phyloP scores from a whole-genome alignment of 495 filamentous ascomycete species.

The Lasiosphaeriaceae sp. region DNA sequence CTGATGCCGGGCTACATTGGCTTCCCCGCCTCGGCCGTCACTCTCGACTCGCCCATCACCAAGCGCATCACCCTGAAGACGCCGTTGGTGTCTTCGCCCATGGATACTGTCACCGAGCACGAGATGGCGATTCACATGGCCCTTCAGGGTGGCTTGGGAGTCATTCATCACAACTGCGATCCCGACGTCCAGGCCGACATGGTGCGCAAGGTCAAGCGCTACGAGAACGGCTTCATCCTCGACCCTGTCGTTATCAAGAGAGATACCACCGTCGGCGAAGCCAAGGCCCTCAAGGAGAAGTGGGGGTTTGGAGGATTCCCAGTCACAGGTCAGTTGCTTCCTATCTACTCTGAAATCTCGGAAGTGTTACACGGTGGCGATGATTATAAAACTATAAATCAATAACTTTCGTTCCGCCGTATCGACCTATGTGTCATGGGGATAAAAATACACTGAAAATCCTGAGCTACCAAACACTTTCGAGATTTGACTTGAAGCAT shows the following conservation, averaged over 20 bases:
- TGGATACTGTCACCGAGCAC: slow-evolving; percentile 99
- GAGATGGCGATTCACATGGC: slow-evolving; percentile 99
- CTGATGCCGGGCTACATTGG: slow-evolving; percentile 58
- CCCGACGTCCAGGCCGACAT: slow-evolving; percentile 94
- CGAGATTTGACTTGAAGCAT: slow-evolving; percentile 9
- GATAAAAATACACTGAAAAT: slow-evolving; percentile 52
- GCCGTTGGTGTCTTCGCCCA: slow-evolving; percentile 92
- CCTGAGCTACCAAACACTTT: slow-evolving; percentile 34
- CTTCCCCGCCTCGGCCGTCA: slow-evolving; percentile 88
- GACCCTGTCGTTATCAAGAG: slow-evolving; percentile 92
- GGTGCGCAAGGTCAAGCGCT: slow-evolving; percentile 98
- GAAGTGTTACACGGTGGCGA: slow-evolving; percentile 35
- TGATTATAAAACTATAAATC: slow-evolving; percentile 66
- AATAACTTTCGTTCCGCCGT: slow-evolving; percentile 99
- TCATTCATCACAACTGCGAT: slow-evolving; percentile 99
- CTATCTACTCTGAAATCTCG: slow-evolving; percentile 19
- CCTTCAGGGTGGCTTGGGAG: slow-evolving; percentile 89
- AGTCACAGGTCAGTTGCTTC: slow-evolving; percentile 79
- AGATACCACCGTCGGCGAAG: slow-evolving; percentile 83
- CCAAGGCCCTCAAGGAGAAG: slow-evolving; percentile 87
- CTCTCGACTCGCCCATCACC: slow-evolving; percentile 85
- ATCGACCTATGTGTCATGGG: slow-evolving; percentile 82
- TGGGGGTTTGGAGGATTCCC: slow-evolving; percentile 99
- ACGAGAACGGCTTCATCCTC: slow-evolving; percentile 97
- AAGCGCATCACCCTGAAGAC: slow-evolving; percentile 92